These are phyloP conservation scores for Botryosphaeria dothidea DNA, from an alignment of 2,329 filamentous ascomycete species.

Conservation along the genomic window DNA sequence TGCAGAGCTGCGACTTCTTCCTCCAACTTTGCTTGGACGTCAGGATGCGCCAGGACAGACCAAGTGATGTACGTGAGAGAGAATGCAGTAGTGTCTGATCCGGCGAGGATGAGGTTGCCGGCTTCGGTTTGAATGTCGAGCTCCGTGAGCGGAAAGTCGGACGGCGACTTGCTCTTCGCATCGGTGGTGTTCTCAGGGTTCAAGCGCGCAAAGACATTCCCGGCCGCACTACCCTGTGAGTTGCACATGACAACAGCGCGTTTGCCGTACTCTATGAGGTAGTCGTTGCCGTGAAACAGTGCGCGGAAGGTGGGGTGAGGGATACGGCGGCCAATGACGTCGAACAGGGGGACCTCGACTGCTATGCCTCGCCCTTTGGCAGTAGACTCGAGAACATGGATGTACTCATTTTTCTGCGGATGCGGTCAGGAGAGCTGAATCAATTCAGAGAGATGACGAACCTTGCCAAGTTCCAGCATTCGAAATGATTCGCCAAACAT, in stretches of 20 bases:
- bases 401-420: slow-evolving; percentile 30
- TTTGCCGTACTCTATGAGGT: slow-evolving; percentile 26
- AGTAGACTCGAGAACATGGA: slow-evolving; percentile 38
- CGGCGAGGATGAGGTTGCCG: slow-evolving; percentile 36
- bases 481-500: slow-evolving; percentile 44
- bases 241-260: slow-evolving; percentile 26
- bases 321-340: slow-evolving; percentile 22
- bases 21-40: slow-evolving; percentile 26
- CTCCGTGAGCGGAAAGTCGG: slow-evolving; percentile 32
- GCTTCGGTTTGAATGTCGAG: slow-evolving; percentile 36
- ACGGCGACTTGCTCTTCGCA: slow-evolving; percentile 25
- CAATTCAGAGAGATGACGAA: slow-evolving; percentile 21
- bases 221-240: slow-evolving; percentile 29
- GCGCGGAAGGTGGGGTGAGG: slow-evolving; percentile 21
- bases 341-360: slow-evolving; percentile 28
- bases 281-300: slow-evolving; percentile 21
- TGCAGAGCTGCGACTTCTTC: slow-evolving; percentile 26
- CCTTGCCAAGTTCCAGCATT: slow-evolving; percentile 39
- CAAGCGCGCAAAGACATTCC: slow-evolving; percentile 21
- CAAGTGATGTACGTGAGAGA: slow-evolving; percentile 38
- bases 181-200: background rate
- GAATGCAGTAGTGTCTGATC: slow-evolving; percentile 36
- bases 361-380: slow-evolving; percentile 38
- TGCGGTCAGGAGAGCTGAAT: background rate
- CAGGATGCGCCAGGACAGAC: slow-evolving; percentile 29